Base-by-base conservation (phyloP, 768 basidiomycete genomes). In the Mycena rebaudengoi region DNA sequence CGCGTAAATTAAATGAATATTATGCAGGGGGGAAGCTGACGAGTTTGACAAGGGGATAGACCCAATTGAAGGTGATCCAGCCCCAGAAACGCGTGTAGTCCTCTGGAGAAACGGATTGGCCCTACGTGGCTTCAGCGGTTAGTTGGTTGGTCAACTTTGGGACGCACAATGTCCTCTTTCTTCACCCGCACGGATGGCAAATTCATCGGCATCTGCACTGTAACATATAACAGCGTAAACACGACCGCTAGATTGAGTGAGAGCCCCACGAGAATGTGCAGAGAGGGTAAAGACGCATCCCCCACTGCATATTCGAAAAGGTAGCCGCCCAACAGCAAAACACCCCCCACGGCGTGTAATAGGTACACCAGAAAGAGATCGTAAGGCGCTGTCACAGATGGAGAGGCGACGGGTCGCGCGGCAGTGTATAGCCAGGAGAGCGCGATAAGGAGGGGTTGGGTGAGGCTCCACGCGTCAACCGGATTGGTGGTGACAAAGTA, bases 1-100 rank as follows among this genome's bases (percentile, higher is more conserved):
- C 1, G 11, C 37, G 18, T 53, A 23, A 28, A n/a, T 26, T 21
- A 33, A 13, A 18, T 8, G 7, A 53, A 28, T n/a, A 40, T 7
- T 18, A 10, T 8, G 5, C 18, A 10, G 20, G 20, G 30, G 23
- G 18, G 23, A 30, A 55, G 69, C 77, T 26, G 62, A 85, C 82
- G 3, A 79, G 80, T 68, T 75, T 74, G 32, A 92, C 78, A 11
- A 92, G 80, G 3, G 90, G 90, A 48, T 85, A 81, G 32, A 92
- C 79, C 90, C 91, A 94, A 26, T 69, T 78, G 70, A 92, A 92
- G 0, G 90, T 86, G 1, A 86, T 74, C 92, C 92, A 92, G 32
- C 84, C 84, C 77, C 84, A 86, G 11, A 94, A 79, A 1, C 88
- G 79, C 1, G 88, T 87, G 69, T 92, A 93, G 68, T 94, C 92